These are phyloP conservation scores for Verruconis gallopava DNA, from an alignment of 2,329 filamentous ascomycete species.

Conservation along the genomic window DNA sequence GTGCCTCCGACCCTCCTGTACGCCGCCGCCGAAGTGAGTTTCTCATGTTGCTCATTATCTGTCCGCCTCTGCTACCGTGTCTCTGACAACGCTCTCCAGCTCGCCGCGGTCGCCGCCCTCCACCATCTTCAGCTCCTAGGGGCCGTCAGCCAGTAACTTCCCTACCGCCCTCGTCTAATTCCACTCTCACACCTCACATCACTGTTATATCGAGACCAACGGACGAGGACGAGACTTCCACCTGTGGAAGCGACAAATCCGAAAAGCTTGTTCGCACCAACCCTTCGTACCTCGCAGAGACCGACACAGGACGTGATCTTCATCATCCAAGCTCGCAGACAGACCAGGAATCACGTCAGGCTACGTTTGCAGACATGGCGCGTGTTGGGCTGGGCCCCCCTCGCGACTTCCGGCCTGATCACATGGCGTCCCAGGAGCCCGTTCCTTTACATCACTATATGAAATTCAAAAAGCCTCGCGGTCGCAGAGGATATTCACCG, in stretches of 20 bases:
- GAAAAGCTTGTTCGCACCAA: conserved; percentile 5
- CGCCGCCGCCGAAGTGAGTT: too few species aligned
- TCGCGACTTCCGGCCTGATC: conserved; percentile 13
- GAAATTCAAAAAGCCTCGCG: conserved; percentile 5
- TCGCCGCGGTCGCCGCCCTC: conserved; percentile 13
- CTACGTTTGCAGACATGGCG: conserved; percentile 21
- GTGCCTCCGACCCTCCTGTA: background rate
- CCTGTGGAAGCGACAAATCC: conserved; percentile 3
- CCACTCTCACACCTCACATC: conserved; percentile 13
- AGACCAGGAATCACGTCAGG: conserved; percentile 4
- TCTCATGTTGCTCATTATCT: too few species aligned
- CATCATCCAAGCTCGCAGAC: background rate
- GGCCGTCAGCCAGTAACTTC: conserved; percentile 15
- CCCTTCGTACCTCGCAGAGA: conserved; percentile 11
- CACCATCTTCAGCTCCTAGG: conserved; percentile 11
- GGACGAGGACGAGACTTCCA: conserved; percentile 7
- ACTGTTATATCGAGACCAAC: conserved; percentile 14
- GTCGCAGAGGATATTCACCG: conserved; percentile 4
- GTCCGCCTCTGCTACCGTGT: too few species aligned
- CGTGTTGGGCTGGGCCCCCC: conserved; percentile 14
- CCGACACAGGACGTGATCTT: conserved; percentile 12
- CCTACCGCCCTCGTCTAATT: conserved; percentile 3
- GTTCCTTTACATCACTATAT: conserved; percentile 14
- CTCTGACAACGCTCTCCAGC: too few species aligned
- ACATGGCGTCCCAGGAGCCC: conserved; percentile 13